Percentiles rank a stretch among this genome's conserved stretches.
Conservation (phyloP, 1,284 basidiomycete species). For the Ganoderma resinaceum region DNA sequence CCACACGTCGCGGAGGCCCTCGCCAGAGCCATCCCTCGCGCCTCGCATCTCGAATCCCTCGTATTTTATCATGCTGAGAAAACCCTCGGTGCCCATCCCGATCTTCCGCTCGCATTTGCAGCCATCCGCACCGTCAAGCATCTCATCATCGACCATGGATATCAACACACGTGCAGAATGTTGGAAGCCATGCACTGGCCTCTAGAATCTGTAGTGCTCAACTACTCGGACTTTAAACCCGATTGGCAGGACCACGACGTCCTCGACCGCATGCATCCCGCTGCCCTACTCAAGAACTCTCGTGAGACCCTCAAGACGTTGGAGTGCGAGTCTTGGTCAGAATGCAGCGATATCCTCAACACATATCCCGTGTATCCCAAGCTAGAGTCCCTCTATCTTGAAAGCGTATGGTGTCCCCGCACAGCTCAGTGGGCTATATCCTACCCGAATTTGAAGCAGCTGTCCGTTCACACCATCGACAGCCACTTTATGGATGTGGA, state of each 20-base stretch:
- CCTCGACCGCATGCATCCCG: constrained; percentile 16
- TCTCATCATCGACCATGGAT: constrained; percentile 11
- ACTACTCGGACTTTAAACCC: neutral
- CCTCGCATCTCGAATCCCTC: constrained; percentile 10
- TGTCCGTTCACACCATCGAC: constrained; percentile 8
- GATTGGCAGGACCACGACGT: constrained; percentile 12
- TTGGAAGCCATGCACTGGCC: constrained; percentile 20
- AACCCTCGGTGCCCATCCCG: constrained; percentile 10
- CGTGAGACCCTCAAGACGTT: constrained; percentile 14
- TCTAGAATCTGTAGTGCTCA: constrained; percentile 6
- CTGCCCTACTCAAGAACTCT: constrained; percentile 13
- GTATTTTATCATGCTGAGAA: constrained; percentile 12
- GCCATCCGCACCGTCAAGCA: constrained; percentile 16
- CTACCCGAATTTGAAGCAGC: constrained; percentile 8
- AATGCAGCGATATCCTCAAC: constrained; percentile 8
- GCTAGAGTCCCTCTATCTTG: constrained; percentile 3
- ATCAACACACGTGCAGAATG: constrained; percentile 19
- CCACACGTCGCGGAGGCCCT: constrained; percentile 10
- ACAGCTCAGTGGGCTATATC: constrained; percentile 12
- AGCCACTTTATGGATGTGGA: constrained; percentile 11
- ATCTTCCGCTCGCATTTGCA: constrained; percentile 15
- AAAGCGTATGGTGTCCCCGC: constrained; percentile 5
- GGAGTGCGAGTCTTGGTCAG: constrained; percentile 8
- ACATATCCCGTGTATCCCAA: constrained; percentile 17
- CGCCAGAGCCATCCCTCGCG: constrained; percentile 13